Percentiles rank a stretch among this genome's conserved stretches.
These are phyloP conservation scores for Globisporangium sylvaticum DNA, from an alignment of 352 stramenopile genomes.

Conservation along the genomic window DNA sequence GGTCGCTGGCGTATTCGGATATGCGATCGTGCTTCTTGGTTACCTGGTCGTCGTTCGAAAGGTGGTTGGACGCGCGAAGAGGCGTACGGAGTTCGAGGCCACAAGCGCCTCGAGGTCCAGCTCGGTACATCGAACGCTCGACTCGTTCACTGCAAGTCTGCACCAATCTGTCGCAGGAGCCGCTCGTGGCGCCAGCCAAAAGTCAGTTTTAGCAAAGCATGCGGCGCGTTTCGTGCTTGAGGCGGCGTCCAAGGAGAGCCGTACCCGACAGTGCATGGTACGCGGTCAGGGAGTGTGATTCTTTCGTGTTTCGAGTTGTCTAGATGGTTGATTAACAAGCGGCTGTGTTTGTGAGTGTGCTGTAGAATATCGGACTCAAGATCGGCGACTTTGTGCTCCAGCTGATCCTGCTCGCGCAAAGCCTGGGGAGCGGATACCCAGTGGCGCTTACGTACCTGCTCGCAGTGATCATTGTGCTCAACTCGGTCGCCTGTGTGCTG, in stretches of 20 bases:
- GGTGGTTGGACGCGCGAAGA: neutral
- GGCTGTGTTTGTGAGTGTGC: neutral
- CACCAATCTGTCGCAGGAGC: neutral
- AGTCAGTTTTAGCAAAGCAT: neutral
- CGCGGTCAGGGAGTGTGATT: too few species aligned
- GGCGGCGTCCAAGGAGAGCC: neutral
- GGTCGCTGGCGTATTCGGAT: slow-evolving; percentile 14
- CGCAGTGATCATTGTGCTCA: neutral
- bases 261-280: neutral
- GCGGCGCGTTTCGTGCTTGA: neutral
- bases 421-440: neutral
- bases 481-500: neutral
- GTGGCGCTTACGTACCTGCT: neutral
- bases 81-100: neutral
- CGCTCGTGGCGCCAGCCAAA: neutral
- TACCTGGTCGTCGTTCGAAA: slow-evolving; percentile 22
- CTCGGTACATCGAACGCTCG: neutral
- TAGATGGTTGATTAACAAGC: neutral
- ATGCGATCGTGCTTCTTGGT: slow-evolving; percentile 17
- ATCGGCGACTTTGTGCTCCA: neutral
- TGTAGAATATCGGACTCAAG: neutral
- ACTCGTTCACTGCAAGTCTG: neutral
- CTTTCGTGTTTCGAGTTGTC: too few species aligned
- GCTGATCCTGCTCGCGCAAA: neutral
- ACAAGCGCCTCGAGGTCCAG: neutral